Conservation (phyloP, 1,284 basidiomycete species). For the Moesziomyces sp. region DNA sequence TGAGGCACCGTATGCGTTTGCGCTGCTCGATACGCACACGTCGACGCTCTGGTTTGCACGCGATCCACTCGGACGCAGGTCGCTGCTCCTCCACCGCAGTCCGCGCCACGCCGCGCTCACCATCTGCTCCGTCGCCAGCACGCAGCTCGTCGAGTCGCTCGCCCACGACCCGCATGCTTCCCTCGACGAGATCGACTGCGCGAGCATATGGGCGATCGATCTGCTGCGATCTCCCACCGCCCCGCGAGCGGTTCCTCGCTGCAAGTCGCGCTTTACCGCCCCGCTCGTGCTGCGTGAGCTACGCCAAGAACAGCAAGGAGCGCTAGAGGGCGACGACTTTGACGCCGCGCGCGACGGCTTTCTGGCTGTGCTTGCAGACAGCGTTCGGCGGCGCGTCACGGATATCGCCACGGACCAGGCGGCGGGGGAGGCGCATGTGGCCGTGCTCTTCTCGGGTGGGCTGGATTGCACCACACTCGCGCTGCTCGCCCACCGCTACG, state of each 20-base stretch:
- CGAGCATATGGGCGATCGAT: conserved; percentile 73
- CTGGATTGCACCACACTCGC: conserved; percentile 90
- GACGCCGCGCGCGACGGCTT: conserved; percentile 55
- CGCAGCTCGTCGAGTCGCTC: conserved; percentile 68
- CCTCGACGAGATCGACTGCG: conserved; percentile 75
- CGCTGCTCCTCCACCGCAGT: conserved; percentile 76
- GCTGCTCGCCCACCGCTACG: conserved; percentile 75
- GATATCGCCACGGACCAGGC: conserved; percentile 66
- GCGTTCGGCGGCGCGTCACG: conserved; percentile 69
- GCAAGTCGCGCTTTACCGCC: conserved; percentile 8
- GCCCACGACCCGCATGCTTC: conserved; percentile 63
- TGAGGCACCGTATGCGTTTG: conserved; percentile 63
- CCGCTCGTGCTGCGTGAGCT: conserved; percentile 29
- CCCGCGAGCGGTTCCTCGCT: conserved; percentile 3
- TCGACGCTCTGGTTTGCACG: conserved; percentile 79
- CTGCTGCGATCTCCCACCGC: conserved; percentile 55
- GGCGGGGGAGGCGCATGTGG: conserved; percentile 72
- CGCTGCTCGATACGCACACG: conserved; percentile 44
- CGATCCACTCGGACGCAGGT: conserved; percentile 90
- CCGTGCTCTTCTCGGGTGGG: conserved; percentile 93
- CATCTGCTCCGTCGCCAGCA: conserved; percentile 77
- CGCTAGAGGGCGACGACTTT: too few species aligned
- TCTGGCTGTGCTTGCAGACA: conserved; percentile 65
- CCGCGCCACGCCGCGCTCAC: conserved; percentile 73
- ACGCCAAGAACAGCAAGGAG: neutral